Evolutionary conservation across 2,329 filamentous ascomycete genomes (phyloP).

Genomic region (Trichoderma semiorbis): DNA sequence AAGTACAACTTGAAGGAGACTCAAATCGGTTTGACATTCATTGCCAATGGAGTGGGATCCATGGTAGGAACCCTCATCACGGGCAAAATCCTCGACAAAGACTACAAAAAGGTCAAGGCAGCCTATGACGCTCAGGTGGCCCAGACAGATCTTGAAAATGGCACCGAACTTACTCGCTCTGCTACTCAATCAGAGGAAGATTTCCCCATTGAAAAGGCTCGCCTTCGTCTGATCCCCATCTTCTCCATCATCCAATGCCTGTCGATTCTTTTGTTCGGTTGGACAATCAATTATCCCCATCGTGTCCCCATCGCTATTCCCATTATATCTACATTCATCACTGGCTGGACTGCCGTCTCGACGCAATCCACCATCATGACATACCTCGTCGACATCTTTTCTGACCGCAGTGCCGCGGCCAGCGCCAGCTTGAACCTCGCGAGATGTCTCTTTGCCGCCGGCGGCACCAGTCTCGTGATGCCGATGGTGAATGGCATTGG

Average conservation of each 20-base stretch:
- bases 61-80: constrained; percentile 43
- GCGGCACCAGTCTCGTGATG: constrained; percentile 48
- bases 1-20: constrained; percentile 60
- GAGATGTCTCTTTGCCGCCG: constrained; percentile 53
- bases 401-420: constrained; percentile 49
- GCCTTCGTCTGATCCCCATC: constrained; percentile 49
- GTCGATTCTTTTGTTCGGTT: constrained; percentile 46
- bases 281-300: constrained; percentile 50
- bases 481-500: constrained; percentile 51
- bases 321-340: constrained; percentile 44
- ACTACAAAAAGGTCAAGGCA: constrained; percentile 60
- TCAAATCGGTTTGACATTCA: constrained; percentile 51
- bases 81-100: constrained; percentile 61
- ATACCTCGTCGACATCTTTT: constrained; percentile 55
- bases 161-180: constrained; percentile 49
- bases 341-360: constrained; percentile 49
- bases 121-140: constrained; percentile 29
- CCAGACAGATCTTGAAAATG: constrained; percentile 43
- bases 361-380: constrained; percentile 52
- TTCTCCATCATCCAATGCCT: constrained; percentile 50
- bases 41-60: constrained; percentile 49
- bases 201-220: constrained; percentile 51
- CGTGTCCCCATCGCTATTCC: constrained; percentile 43
- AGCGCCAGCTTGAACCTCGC: constrained; percentile 56
- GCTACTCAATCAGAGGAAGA: constrained; percentile 46